Evolutionary conservation across 2,329 filamentous ascomycete genomes (phyloP).

Genomic region (Seiridium unicorne): DNA sequence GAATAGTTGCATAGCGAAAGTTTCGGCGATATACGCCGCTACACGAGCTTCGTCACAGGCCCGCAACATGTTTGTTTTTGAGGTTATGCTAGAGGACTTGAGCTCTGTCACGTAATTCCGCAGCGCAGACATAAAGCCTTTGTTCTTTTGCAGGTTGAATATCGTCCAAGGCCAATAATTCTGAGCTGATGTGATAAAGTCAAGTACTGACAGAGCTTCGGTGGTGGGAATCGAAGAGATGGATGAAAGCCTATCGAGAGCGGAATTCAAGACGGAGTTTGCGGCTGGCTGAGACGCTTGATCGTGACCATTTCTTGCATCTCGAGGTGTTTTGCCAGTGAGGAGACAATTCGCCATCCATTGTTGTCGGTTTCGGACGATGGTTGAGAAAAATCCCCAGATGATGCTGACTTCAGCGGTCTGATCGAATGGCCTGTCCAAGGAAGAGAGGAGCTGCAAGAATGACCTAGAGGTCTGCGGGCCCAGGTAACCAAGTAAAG

Average conservation of each 20-base stretch:
- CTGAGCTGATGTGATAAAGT: conserved; percentile 85
- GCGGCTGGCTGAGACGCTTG: conserved; percentile 48
- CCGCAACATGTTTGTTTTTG: conserved; percentile 53
- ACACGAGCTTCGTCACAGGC: conserved; percentile 66
- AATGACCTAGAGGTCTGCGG: conserved; percentile 82
- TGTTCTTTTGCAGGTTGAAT: conserved; percentile 72
- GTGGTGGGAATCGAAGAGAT: conserved; percentile 64
- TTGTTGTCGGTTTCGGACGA: conserved; percentile 87
- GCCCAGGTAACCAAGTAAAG: conserved; percentile 86
- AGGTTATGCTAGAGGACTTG: conserved; percentile 47
- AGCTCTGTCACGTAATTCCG: conserved; percentile 66
- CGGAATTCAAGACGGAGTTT: conserved; percentile 70
- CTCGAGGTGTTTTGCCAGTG: conserved; percentile 80
- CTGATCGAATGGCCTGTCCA: conserved; percentile 74
- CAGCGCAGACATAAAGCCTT: conserved; percentile 69
- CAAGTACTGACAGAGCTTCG: conserved; percentile 72
- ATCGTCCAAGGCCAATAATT: conserved; percentile 97
- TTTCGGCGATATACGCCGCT: conserved; percentile 81
- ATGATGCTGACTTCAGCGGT: conserved; percentile 63
- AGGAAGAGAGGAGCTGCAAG: conserved; percentile 70
- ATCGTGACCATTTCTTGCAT: conserved; percentile 60
- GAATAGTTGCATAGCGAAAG: conserved; percentile 88
- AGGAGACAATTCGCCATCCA: conserved; percentile 95
- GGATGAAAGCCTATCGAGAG: conserved; percentile 66
- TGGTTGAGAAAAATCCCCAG: conserved; percentile 83